Conservation (phyloP, 257 asterid species). For the Sherardia arvensis region DNA sequence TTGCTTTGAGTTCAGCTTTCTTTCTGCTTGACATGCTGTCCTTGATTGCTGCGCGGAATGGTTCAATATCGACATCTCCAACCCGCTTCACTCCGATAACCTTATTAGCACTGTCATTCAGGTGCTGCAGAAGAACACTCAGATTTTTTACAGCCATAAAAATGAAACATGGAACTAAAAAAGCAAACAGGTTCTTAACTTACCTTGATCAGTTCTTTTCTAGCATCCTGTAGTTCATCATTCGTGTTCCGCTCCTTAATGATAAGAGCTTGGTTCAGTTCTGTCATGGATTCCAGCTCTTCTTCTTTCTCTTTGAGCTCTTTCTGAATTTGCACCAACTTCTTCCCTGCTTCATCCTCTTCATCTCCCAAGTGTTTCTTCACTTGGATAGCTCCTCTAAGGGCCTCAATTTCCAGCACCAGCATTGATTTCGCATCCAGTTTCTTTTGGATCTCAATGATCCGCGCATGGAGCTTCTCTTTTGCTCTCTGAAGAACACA, state of each 20-base stretch:
- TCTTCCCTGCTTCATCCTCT: slow-evolving; percentile 41
- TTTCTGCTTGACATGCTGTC: not conserved
- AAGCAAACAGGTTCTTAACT: slow-evolving; percentile 15
- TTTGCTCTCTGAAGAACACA: slow-evolving; percentile 44
- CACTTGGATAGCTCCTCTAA: slow-evolving; percentile 48
- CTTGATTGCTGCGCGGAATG: slow-evolving; percentile 13
- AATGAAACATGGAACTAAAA: not conserved
- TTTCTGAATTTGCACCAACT: slow-evolving; percentile 33
- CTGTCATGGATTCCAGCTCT: slow-evolving; percentile 36
- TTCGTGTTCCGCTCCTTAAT: slow-evolving; percentile 49
- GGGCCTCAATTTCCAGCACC: slow-evolving; percentile 39
- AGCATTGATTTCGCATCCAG: slow-evolving; percentile 70
- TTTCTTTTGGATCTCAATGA: slow-evolving; percentile 47
- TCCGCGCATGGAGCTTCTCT: slow-evolving; percentile 43
- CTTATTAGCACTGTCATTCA: not conserved
- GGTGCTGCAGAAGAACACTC: slow-evolving; percentile 6
- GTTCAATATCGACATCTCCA: slow-evolving; percentile 18
- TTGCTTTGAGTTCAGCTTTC: slow-evolving; percentile 9
- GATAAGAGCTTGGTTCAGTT: slow-evolving; percentile 38
- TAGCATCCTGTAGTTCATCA: slow-evolving; percentile 69
- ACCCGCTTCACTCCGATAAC: slow-evolving; percentile 22
- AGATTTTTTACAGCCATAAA: not conserved
- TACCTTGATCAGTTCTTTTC: slow-evolving; percentile 50
- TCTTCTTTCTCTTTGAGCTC: slow-evolving; percentile 58
- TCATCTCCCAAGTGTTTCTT: slow-evolving; percentile 50